Conservation (phyloP, 305 asterid genomes). For the Fraxinus paxiana region DNA sequence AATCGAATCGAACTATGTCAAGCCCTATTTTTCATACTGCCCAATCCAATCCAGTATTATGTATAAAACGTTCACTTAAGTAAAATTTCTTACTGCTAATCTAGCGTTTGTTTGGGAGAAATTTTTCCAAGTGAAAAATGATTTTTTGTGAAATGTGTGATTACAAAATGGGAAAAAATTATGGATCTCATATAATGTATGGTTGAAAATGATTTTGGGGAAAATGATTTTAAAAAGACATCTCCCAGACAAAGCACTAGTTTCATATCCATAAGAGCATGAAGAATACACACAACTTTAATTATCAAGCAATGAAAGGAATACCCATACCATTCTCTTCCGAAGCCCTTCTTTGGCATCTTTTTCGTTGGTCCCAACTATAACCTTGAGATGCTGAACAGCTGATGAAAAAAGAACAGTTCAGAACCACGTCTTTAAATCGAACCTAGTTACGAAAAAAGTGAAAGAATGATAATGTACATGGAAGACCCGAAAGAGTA, state of each 20-base stretch:
- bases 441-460: slow-evolving; percentile 3
- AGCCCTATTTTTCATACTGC: not conserved
- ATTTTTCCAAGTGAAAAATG: not conserved
- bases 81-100: not conserved
- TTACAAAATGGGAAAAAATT: not conserved
- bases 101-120: not conserved
- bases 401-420: slow-evolving; percentile 40
- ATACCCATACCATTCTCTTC: slow-evolving; percentile 58
- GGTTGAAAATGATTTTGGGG: slow-evolving; percentile 34
- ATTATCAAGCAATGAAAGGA: not conserved
- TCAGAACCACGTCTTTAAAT: slow-evolving; percentile 11
- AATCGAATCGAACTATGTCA: no score
- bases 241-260: not conserved
- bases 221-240: slow-evolving; percentile 29
- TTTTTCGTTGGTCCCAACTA: slow-evolving; percentile 46
- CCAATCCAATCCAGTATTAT: not conserved
- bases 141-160: not conserved
- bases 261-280: not conserved
- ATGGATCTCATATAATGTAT: not conserved
- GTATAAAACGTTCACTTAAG: not conserved
- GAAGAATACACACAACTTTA: not conserved
- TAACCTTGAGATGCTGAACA: slow-evolving; percentile 44
- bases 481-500: slow-evolving; percentile 46
- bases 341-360: slow-evolving; percentile 46
- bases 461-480: slow-evolving; percentile 39